Evolutionary conservation across 2,329 filamentous ascomycete species (phyloP).

Genomic region (Cladophialophora carrionii): DNA sequence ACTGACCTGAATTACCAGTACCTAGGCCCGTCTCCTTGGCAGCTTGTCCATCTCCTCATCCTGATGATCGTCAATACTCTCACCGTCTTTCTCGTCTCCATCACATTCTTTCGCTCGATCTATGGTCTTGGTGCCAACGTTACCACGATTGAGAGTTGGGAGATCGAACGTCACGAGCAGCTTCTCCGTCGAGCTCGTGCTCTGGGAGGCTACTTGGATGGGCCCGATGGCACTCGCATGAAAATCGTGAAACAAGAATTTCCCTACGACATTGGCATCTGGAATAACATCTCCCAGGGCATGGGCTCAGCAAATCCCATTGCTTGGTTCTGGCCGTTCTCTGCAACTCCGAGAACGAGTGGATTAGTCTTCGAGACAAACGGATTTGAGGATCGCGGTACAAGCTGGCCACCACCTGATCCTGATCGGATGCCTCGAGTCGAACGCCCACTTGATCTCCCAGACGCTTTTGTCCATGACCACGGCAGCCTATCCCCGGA

Average conservation of each 20-base stretch:
- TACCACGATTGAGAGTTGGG: conserved; percentile 69
- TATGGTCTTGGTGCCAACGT: conserved; percentile 62
- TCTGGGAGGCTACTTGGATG: conserved; percentile 62
- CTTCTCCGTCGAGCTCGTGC: conserved; percentile 51
- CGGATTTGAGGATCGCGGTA: conserved; percentile 59
- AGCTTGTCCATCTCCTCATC: conserved; percentile 61
- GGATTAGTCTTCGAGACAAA: conserved; percentile 61
- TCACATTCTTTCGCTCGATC: conserved; percentile 59
- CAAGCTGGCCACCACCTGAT: conserved; percentile 54
- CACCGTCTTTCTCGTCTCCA: conserved; percentile 58
- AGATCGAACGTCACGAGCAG: conserved; percentile 55
- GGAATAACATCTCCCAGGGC: conserved; percentile 60
- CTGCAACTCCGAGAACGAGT: conserved; percentile 53
- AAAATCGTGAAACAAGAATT: conserved; percentile 64
- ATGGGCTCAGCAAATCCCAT: conserved; percentile 56
- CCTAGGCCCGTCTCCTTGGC: conserved; percentile 58
- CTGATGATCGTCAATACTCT: conserved; percentile 60
- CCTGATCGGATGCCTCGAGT: conserved; percentile 53
- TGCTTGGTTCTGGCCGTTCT: conserved; percentile 65
- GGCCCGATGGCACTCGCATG: conserved; percentile 59
- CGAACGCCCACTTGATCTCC: conserved; percentile 28
- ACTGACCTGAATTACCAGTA: conserved; percentile 50
- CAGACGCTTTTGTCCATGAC: conserved; percentile 39
- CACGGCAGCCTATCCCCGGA: conserved; percentile 41
- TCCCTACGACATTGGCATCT: conserved; percentile 68